These are phyloP conservation scores for Leccinum ochraceum DNA, from an alignment of 768 basidiomycete genomes.

Conservation along the genomic window DNA sequence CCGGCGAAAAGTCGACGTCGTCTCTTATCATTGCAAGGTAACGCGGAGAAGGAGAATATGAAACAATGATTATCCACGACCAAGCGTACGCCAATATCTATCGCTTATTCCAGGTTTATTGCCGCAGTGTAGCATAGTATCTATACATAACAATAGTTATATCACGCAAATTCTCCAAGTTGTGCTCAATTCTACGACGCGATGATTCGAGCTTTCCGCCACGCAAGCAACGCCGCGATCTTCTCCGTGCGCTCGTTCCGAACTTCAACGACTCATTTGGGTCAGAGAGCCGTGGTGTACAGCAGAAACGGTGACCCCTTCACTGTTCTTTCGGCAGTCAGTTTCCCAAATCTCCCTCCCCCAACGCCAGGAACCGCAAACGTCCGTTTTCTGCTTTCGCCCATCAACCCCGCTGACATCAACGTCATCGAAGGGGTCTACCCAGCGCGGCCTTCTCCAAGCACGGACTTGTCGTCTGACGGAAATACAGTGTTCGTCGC, in stretches of 20 bases:
- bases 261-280: constrained; percentile 31
- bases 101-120: constrained; percentile 6
- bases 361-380: constrained; percentile 62
- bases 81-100: constrained; percentile 15
- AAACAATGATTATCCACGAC: neutral
- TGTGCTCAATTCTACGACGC: neutral
- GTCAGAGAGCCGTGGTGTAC: constrained; percentile 70
- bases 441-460: constrained; percentile 56
- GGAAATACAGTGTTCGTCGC: constrained; percentile 53
- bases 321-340: constrained; percentile 55
- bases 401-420: constrained; percentile 81
- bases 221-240: neutral
- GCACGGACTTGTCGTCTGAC: constrained; percentile 36
- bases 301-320: constrained; percentile 58
- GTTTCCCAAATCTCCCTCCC: constrained; percentile 51
- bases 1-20: neutral
- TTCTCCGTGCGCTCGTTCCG: constrained; percentile 24
- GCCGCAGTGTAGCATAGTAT: neutral
- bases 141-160: neutral
- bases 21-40: neutral
- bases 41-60: neutral
- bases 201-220: constrained; percentile 8
- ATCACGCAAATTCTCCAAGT: neutral
- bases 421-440: constrained; percentile 86
- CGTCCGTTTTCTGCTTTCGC: constrained; percentile 65